Evolutionary conservation across 73 alveolate genomes (phyloP).

Genomic region (Effrenium voratum): DNA sequence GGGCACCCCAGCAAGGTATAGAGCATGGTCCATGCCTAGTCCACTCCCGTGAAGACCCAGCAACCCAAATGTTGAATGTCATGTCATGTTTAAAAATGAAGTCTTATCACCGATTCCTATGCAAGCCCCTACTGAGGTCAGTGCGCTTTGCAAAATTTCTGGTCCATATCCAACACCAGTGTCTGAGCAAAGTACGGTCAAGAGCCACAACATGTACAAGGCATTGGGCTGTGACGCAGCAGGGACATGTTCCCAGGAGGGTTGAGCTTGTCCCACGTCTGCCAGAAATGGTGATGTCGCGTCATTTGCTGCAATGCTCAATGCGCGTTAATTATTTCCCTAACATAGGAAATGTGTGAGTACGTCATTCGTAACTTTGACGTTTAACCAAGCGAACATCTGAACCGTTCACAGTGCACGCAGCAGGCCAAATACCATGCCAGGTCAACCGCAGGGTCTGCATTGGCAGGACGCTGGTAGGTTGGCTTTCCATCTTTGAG

Average conservation of each 20-base stretch:
- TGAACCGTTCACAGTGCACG: too few relatives aligned
- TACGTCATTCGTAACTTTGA: too few relatives aligned
- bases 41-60: background rate
- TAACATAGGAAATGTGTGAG: too few relatives aligned
- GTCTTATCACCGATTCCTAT: too few relatives aligned
- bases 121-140: too few relatives aligned
- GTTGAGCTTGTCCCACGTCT: conserved; percentile 87
- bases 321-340: too few relatives aligned
- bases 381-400: too few relatives aligned
- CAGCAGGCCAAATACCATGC: too few relatives aligned
- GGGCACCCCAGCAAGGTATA: conserved; percentile 68
- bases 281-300: background rate
- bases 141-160: conserved; percentile 54
- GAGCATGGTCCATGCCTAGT: conserved; percentile 73
- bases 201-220: background rate
- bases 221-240: conserved; percentile 16
- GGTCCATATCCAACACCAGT: conserved; percentile 81
- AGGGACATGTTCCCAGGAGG: conserved; percentile 79
- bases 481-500: conserved; percentile 76
- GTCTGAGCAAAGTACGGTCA: background rate
- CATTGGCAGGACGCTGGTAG: conserved; percentile 72
- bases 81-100: background rate
- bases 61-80: background rate
- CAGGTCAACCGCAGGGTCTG: conserved; percentile 50
- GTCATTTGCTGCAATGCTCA: too few relatives aligned